Conservation (phyloP, 2,329 filamentous ascomycete genomes). For the Fragosphaeria purpurea region DNA sequence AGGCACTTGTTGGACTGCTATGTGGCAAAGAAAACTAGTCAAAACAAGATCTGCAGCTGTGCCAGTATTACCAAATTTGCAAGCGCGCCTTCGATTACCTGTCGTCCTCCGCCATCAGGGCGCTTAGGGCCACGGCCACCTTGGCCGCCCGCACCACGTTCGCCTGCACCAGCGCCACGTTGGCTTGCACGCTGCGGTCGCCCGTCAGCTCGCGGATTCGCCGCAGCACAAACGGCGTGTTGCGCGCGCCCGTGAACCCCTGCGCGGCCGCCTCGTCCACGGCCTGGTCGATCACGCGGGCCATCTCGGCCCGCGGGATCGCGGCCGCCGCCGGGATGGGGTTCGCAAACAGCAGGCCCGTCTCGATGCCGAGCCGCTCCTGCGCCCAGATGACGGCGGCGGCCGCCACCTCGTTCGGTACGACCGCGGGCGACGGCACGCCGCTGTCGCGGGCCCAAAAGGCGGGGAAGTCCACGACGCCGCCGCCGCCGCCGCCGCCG, state of each 20-base stretch:
- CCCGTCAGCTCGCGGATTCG: constrained; percentile 72
- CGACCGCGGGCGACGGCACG: constrained; percentile 62
- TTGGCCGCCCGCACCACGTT: constrained; percentile 47
- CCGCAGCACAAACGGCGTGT: constrained; percentile 73
- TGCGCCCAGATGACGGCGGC: constrained; percentile 83
- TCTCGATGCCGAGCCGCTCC: constrained; percentile 58
- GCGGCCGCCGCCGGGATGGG: constrained; percentile 64
- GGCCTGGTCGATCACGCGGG: constrained; percentile 57
- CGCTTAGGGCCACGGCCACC: constrained; percentile 39
- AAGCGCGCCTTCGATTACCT: constrained; percentile 2
- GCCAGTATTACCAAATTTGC: no score
- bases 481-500: constrained; percentile 36
- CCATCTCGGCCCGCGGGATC: constrained; percentile 63
- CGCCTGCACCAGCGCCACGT: constrained; percentile 49
- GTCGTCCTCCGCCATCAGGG: constrained; percentile 2
- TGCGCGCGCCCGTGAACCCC: constrained; percentile 61
- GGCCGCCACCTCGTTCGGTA: constrained; percentile 69
- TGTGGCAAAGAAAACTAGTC: no score
- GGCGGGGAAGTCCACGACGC: constrained; percentile 73
- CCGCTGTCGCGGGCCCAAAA: constrained; percentile 91
- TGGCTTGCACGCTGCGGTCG: constrained; percentile 61
- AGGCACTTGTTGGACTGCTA: no score
- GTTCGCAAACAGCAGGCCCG: constrained; percentile 81
- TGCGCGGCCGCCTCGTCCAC: constrained; percentile 53
- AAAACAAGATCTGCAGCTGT: no score